A percentile compares a stretch with the other conserved stretches of the same genome.
Conservation (phyloP, 441 rosid genomes). For the Pelargonium fulgidum region DNA sequence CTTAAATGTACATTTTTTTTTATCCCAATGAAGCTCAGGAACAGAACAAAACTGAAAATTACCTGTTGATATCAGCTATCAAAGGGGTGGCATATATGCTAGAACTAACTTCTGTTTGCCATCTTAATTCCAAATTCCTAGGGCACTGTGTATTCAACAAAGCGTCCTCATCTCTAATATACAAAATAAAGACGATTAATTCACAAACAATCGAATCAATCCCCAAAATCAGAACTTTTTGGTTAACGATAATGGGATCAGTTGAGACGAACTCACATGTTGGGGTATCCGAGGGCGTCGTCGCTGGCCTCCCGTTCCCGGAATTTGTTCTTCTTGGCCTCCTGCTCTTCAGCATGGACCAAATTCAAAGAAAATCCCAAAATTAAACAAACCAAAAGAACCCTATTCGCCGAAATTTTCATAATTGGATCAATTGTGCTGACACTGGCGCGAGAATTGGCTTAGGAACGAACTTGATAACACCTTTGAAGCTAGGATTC, state of each 20-base stretch:
- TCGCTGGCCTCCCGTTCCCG: conserved; percentile 77
- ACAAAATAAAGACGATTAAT: conserved; percentile 6
- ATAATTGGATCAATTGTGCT: neutral
- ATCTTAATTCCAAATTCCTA: conserved; percentile 79
- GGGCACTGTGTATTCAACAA: conserved; percentile 93
- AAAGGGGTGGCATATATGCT: conserved; percentile 91
- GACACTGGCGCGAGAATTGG: neutral
- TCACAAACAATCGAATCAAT: neutral
- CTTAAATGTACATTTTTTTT: neutral
- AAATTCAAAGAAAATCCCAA: conserved; percentile 22
- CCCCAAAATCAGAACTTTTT: conserved; percentile 17
- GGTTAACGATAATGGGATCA: neutral
- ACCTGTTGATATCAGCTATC: conserved; percentile 97
- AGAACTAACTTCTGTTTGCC: conserved; percentile 99
- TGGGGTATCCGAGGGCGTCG: conserved; percentile 67
- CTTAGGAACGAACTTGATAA: neutral
- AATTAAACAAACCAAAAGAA: conserved; percentile 41
- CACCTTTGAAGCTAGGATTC: neutral
- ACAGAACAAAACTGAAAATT: neutral
- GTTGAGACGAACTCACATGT: conserved; percentile 44
- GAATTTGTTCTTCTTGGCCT: conserved; percentile 50
- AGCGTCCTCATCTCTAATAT: conserved; percentile 78
- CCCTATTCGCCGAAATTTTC: conserved; percentile 18
- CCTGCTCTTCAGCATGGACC: conserved; percentile 34
- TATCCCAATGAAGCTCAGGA: neutral